Conservation (phyloP, 2,329 filamentous ascomycete species). For the Aureobasidium sp. region DNA sequence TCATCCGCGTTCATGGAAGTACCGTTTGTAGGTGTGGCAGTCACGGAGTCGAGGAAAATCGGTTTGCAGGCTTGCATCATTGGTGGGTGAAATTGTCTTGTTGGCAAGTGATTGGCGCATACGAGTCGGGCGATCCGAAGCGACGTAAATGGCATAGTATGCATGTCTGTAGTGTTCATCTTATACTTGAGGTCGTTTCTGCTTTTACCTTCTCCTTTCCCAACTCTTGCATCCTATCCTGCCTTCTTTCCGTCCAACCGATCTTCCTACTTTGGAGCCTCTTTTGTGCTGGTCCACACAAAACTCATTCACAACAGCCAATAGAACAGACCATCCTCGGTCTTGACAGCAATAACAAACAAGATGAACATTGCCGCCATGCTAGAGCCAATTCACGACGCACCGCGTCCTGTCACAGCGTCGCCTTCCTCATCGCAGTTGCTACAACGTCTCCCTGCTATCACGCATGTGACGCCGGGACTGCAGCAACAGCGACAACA, state of each 20-base stretch:
- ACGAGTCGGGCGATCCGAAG: neutral
- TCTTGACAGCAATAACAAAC: neutral
- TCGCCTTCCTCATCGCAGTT: neutral
- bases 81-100: neutral
- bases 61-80: neutral
- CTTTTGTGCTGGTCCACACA: neutral
- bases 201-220: neutral
- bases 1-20: neutral
- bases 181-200: neutral
- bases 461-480: neutral
- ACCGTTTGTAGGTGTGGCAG: neutral
- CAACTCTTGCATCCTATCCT: neutral
- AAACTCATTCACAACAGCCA: neutral
- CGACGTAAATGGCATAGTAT: neutral
- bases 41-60: neutral
- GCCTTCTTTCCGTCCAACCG: neutral
- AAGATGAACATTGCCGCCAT: constrained; percentile 4
- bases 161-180: neutral
- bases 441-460: neutral
- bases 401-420: neutral
- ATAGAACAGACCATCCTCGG: neutral
- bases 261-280: neutral
- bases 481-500: neutral
- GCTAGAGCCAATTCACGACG: neutral
- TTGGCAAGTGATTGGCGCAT: neutral